Base-by-base conservation (phyloP, 2,329 filamentous ascomycete species). In the Talaromyces sp. region DNA sequence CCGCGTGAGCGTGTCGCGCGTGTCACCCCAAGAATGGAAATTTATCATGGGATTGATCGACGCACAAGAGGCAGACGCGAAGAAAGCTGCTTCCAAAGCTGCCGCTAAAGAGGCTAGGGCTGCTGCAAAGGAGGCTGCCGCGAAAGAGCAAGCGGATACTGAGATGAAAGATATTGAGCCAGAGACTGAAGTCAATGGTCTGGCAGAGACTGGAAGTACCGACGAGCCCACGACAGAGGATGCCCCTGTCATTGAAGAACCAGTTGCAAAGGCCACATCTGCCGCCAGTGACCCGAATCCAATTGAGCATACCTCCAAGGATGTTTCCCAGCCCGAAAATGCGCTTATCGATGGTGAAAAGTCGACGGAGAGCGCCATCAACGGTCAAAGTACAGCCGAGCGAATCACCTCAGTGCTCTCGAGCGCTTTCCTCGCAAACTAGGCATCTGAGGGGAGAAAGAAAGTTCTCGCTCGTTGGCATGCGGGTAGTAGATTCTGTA, bases 1-100 rank as follows among this genome's bases (percentile, higher is more conserved):
- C n/a, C 84, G 94, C 45, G 78, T 97, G 62, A 97, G 93, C 74
- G 93, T 98, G 31, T 81, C 79, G 3, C 72, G 76, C 2, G 82
- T 84, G n/a, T 76, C 75, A 3, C 73, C 77, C 11, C 71, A 74
- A 11, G 77, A 84, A 68, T 84, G 82, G 82, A 72, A 77, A 3
- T 83, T 81, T 67, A 82, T 84, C 62, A 74, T 82, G 69, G 71
- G 73, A 11, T 69, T 82, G 76, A 43, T 66, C 31, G 61, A 64
- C 3, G 24, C 60, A 19, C 54, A 77, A 60, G 35, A 57, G 48
- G 48, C 50, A 16, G 68, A 67, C 14, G 67, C 66, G 33, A 67
- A 68, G 45, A 61, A 41, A 19, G 24, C 52, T 2, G 16, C 8
- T 24, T 61, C 52, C 16, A 48, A 48, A 5, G 37, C 47, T 33